Evolutionary conservation across 768 basidiomycete genomes (phyloP).

Genomic region (Russula brevipes): DNA sequence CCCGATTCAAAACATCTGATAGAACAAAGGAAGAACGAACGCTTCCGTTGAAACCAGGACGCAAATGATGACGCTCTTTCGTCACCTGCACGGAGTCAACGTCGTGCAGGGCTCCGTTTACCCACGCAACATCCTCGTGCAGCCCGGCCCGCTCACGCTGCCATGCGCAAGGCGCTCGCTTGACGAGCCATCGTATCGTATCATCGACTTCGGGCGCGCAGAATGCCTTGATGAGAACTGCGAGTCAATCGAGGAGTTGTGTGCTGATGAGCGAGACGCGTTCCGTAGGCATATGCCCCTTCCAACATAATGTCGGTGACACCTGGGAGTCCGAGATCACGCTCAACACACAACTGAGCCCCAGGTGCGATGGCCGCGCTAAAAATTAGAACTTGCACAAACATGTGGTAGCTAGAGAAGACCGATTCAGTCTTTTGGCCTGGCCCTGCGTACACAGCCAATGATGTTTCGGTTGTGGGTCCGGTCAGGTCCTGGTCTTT

Average conservation of each 20-base stretch:
- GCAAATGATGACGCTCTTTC: conserved; percentile 33
- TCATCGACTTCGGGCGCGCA: conserved; percentile 49
- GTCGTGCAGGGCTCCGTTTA: conserved; percentile 41
- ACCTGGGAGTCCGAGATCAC: too few relatives aligned
- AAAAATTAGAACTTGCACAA: too few relatives aligned
- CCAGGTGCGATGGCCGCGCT: too few relatives aligned
- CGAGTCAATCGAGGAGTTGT: background rate
- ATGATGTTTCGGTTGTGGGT: too few relatives aligned
- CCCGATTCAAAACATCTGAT: background rate
- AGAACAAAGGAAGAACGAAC: background rate
- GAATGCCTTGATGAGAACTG: background rate
- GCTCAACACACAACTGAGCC: background rate
- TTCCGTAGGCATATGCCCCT: too few relatives aligned
- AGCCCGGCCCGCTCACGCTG: conserved; percentile 38
- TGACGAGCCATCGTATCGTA: conserved; percentile 37
- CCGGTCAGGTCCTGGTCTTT: too few relatives aligned
- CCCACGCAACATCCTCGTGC: conserved; percentile 42
- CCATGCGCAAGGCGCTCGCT: conserved; percentile 31
- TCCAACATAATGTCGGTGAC: too few relatives aligned
- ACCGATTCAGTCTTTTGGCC: too few relatives aligned
- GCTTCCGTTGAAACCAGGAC: conserved; percentile 13
- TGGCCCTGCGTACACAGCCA: too few relatives aligned
- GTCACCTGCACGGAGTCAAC: conserved; percentile 38
- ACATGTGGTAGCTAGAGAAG: too few relatives aligned
- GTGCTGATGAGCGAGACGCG: background rate